A percentile compares a stretch with the other conserved stretches of the same genome.
phyloP scores from a whole-genome alignment of 2,329 filamentous ascomycete genomes.

The Colletotrichum abscissum region DNA sequence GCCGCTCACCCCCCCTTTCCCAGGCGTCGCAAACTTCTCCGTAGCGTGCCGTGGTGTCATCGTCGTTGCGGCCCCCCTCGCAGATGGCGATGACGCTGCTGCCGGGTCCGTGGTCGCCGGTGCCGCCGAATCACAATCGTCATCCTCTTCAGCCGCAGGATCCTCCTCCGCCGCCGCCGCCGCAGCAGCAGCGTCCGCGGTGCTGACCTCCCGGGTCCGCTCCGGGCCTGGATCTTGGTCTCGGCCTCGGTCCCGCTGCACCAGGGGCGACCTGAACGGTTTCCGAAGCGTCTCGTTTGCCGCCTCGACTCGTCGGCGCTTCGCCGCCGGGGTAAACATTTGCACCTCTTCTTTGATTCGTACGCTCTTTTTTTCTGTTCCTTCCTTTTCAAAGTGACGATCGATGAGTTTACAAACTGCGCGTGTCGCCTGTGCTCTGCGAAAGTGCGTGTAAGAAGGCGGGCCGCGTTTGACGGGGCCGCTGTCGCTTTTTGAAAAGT shows the following conservation, averaged over 20 bases:
- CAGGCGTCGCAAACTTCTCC: too few relatives aligned
- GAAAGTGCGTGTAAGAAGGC: not conserved
- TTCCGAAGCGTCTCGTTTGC: constrained; percentile 35
- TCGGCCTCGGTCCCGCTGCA: constrained; percentile 11
- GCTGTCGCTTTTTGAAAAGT: too few relatives aligned
- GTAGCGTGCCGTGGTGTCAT: not conserved
- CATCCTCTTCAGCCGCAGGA: not conserved
- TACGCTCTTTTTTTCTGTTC: too few relatives aligned
- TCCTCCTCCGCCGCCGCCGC: too few relatives aligned
- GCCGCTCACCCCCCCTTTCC: too few relatives aligned
- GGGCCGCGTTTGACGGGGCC: not conserved
- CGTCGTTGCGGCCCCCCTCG: not conserved
- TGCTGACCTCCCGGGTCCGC: too few relatives aligned
- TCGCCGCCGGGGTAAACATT: constrained; percentile 33
- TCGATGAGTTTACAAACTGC: too few relatives aligned
- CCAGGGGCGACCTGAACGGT: constrained; percentile 35
- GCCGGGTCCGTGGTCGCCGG: not conserved
- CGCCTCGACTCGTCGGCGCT: constrained; percentile 32
- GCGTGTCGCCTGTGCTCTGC: not conserved
- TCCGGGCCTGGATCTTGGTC: not conserved
- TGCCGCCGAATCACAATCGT: too few relatives aligned
- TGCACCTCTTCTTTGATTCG: too few relatives aligned
- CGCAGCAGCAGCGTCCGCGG: too few relatives aligned
- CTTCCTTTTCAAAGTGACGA: too few relatives aligned
- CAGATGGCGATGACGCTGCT: not conserved